Base-by-base conservation (phyloP, 345 rosid species). In the Citrus cavaleriei region DNA sequence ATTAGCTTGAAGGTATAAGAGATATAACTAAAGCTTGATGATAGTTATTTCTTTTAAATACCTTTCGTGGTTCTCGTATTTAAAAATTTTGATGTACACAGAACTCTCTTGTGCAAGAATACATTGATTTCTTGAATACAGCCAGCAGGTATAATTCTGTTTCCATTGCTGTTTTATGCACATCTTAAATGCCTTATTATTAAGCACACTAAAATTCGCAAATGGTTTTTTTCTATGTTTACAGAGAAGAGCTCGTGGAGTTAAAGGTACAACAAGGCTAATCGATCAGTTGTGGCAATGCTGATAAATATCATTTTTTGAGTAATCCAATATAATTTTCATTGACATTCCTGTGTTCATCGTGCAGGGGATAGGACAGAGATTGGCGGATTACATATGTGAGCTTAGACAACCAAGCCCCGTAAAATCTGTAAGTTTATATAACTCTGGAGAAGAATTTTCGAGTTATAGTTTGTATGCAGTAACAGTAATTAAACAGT, bases 171-270 rank as follows among this genome's bases (percentile, higher is more conserved):
- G 70, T 22, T 10, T 10, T 34, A 12, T 22, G 19, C 21, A 19
- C 57, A 19, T 21, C 58, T 40, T 62, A 35, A 35, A 37, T 38
- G 37, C 57, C 60, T 22, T 40, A 1, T 32, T 51, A 37, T 22
- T 40, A 13, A 70, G 72, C 79, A 82, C 82, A 77, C 83, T 77
- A 32, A 72, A 51, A 21, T 19, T 72, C 14, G 71, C 34, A 54
- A 34, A 74, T 60, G 71, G 49, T 34, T 68, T 79, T 68, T 79
- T 68, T 79, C 42, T 60, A 18, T 78, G 63, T 55, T 74, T 80
- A 74, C 90, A 94, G 98, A 82, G 98, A 91, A 61, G 95, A 96
- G 86, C 88, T 96, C 4, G 51, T 84, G 49, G 94, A 89, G 69
- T 77, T 96, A 77, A 96, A 92, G 97, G 97, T 95, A 86, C 42